A percentile compares a stretch with the other conserved stretches of the same genome.
These are phyloP conservation scores for Dactylis glomerata DNA, from an alignment of 176 grass and related monocot genomes.

Conservation along the genomic window DNA sequence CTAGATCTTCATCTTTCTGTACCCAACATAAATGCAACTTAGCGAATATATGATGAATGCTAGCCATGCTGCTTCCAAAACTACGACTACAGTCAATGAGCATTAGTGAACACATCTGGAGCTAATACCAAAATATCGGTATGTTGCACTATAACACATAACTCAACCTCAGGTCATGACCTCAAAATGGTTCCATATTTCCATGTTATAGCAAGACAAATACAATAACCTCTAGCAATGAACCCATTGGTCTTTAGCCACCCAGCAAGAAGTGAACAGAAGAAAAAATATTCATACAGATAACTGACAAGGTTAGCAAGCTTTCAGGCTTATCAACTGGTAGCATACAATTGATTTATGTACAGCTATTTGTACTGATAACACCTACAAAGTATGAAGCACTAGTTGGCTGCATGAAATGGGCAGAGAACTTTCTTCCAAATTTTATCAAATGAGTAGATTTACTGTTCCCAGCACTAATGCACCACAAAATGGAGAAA, in stretches of 20 bases:
- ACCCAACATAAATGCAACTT: constrained; percentile 21
- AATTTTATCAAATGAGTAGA: neutral
- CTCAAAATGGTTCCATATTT: neutral
- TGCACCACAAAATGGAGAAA: constrained; percentile 2
- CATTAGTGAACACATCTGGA: constrained; percentile 12
- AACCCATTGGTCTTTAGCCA: neutral
- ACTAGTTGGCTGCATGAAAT: neutral
- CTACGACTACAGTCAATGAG: neutral
- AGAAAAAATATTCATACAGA: neutral
- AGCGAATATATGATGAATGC: constrained; percentile 21
- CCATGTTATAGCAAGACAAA: constrained; percentile 15
- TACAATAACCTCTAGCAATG: neutral
- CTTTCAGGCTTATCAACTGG: neutral
- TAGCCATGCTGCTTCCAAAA: neutral
- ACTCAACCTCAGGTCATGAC: neutral
- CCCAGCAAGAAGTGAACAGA: neutral
- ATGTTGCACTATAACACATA: neutral
- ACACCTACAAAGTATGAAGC: neutral
- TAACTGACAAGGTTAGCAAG: neutral
- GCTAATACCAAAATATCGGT: constrained; percentile 2
- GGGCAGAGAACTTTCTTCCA: neutral
- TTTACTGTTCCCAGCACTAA: neutral
- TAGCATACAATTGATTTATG: neutral
- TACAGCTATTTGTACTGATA: neutral
- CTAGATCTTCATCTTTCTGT: constrained; percentile 90